Evolutionary conservation across 371 early-diverging fungal species (phyloP), one percentile per base, ranked within the genome.

Genomic region (Apophysomyces elegans): DNA sequence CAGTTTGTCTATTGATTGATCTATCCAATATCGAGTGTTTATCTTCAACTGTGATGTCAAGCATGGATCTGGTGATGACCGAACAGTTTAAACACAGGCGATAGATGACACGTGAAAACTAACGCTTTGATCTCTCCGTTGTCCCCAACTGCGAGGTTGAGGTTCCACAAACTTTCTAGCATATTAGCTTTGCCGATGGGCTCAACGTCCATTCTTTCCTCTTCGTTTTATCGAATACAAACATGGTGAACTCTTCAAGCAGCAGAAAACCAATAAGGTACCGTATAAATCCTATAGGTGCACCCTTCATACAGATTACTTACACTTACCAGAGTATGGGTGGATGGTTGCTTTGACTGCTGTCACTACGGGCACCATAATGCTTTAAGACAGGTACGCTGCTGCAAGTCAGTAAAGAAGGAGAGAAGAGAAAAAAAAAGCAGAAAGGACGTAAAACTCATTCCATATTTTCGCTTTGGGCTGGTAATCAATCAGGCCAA

Each of bases 301-400:
- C 32, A 26, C 2, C 3, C 32, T 26, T 26, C 32, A 3, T 26
- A 26, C 32, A 26, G 32, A 3, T 26, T 26, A 26, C 32, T 26
- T 26, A 26, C 32, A 26, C 32, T 26, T 26, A 26, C 32, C 32
- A 85, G 90, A 70, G 83, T 93, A 66, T 93, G 93, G 93, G 92
- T 93, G 38, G 97, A 97, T 76, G 97, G 97, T 37, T 96, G 96
- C 75, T 98, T 95, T 78, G 97, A 97, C 84, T 86, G 96, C 86
- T 95, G 95, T 90, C 97, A 96, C 80, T 93, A 88, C 80, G 97
- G 97, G 8, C 99, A 99, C 77, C 95, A 96, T 61, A 97, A 96
- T 75, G 98, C 96, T 54, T 80, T 99, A 63, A 90, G 96, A 71
- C 97, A 97, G 88, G 91, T 90, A 88, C 47, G 32, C 32, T 26